Conservation (phyloP, 257 asterid genomes). For the Lavandula angustifolia region DNA sequence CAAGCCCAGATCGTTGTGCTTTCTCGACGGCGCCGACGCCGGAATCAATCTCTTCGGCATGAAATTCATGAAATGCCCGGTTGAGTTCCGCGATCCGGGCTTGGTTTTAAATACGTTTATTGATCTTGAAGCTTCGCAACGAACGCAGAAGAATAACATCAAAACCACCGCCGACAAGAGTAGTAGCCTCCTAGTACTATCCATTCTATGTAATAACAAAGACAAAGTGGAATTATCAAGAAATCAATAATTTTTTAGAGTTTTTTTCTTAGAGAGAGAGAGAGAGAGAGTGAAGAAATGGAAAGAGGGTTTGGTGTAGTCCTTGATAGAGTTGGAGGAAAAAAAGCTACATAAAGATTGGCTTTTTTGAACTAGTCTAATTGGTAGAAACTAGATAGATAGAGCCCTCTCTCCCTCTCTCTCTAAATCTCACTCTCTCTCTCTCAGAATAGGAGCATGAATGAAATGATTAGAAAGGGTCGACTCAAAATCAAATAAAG, state of each 20-base stretch:
- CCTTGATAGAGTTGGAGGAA: conserved; percentile 46
- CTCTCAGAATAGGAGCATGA: background rate
- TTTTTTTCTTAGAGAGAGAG: too few relatives aligned
- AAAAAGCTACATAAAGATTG: background rate
- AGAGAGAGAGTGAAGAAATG: conserved; percentile 28
- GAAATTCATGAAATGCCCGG: conserved; percentile 50
- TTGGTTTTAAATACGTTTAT: conserved; percentile 43
- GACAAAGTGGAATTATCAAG: too few relatives aligned
- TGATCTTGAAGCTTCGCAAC: conserved; percentile 47
- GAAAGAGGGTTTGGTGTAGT: too few relatives aligned
- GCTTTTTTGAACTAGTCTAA: conserved; percentile 51
- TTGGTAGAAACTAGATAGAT: conserved; percentile 21
- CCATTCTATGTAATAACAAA: conserved; percentile 26
- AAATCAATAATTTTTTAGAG: too few relatives aligned
- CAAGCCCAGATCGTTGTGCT: conserved; percentile 69
- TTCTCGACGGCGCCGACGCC: conserved; percentile 70
- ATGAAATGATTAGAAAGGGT: too few relatives aligned
- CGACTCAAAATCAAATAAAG: too few relatives aligned
- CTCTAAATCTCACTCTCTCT: too few relatives aligned
- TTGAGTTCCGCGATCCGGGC: conserved; percentile 30
- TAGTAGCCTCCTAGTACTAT: conserved; percentile 21
- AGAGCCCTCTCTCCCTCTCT: too few relatives aligned
- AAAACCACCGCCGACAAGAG: conserved; percentile 27
- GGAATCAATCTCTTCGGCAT: conserved; percentile 70
- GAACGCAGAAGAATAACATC: conserved; percentile 28